phyloP scores from a whole-genome alignment of 192 early-diverging fungal genomes.

The Chytriomyces sp. region DNA sequence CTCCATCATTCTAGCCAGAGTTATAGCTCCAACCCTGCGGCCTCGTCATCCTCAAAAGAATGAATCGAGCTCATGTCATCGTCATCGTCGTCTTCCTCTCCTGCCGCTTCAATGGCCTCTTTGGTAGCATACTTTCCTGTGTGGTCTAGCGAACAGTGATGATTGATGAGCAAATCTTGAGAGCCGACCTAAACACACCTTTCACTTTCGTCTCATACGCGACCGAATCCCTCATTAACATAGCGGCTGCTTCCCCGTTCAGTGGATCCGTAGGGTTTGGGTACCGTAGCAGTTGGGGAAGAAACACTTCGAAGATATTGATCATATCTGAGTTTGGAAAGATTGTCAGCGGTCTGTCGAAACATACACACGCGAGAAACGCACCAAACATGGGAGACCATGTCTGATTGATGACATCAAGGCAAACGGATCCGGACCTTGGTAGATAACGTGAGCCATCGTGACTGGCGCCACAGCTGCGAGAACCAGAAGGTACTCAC shows the following conservation, averaged over 20 bases:
- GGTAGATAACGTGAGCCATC: no score
- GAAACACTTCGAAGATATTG: constrained; percentile 98
- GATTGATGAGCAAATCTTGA: not conserved
- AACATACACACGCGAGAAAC: constrained; percentile 5
- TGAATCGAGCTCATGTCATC: constrained; percentile 81
- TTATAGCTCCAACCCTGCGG: constrained; percentile 80
- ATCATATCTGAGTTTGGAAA: constrained; percentile 79
- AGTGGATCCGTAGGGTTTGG: constrained; percentile 99
- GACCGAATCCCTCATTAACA: constrained; percentile 91
- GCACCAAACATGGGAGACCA: constrained; percentile 99
- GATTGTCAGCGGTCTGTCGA: not conserved
- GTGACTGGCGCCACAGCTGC: not conserved
- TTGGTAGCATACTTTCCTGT: constrained; percentile 80
- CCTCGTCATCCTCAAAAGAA: constrained; percentile 81
- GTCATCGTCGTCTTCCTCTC: constrained; percentile 52
- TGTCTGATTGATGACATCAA: constrained; percentile 99
- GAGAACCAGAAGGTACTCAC: constrained; percentile 46
- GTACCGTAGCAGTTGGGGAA: constrained; percentile 96
- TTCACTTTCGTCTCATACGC: constrained; percentile 93
- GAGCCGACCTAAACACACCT: constrained; percentile 50
- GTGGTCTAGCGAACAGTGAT: constrained; percentile 83
- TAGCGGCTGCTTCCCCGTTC: constrained; percentile 97
- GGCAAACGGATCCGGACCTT: constrained; percentile 96
- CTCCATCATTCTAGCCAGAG: no score
- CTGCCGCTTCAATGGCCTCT: constrained; percentile 80